phyloP scores from a whole-genome alignment of 2,329 filamentous ascomycete genomes.

The Trichoderma arundinaceum region DNA sequence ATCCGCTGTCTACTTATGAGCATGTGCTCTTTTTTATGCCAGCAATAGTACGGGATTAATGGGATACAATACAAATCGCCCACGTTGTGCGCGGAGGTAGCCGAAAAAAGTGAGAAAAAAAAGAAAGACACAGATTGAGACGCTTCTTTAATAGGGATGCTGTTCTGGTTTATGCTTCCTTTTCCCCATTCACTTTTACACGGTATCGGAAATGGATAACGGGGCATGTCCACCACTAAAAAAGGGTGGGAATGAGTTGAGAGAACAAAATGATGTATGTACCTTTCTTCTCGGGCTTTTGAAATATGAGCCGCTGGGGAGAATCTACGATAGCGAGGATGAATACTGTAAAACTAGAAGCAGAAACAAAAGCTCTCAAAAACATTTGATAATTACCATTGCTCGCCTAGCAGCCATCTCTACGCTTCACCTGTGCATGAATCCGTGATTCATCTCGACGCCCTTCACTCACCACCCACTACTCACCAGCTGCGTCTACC shows the following conservation, averaged over 20 bases:
- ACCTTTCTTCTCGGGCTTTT: neutral
- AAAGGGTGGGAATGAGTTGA: neutral
- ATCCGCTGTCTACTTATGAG: conserved; percentile 1
- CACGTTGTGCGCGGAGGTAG: neutral
- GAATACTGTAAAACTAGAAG: conserved; percentile 14
- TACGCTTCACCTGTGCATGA: neutral
- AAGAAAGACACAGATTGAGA: conserved; percentile 11
- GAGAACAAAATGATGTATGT: conserved; percentile 17
- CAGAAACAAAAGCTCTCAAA: conserved; percentile 1
- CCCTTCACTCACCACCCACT: neutral
- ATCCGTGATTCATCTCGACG: neutral
- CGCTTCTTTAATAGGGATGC: neutral
- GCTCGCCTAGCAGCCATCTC: neutral
- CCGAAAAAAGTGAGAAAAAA: neutral
- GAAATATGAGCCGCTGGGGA: neutral
- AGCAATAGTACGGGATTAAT: conserved; percentile 6
- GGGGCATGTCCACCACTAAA: conserved; percentile 8
- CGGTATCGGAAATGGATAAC: conserved; percentile 18
- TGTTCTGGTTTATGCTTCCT: neutral
- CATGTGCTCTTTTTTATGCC: neutral
- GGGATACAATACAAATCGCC: neutral
- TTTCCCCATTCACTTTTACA: neutral
- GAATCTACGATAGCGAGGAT: neutral
- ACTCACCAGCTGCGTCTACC: neutral
- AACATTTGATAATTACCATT: conserved; percentile 15